These are phyloP conservation scores for Lachancea lanzarotensis DNA, from an alignment of 805 yeast species.

Conservation along the genomic window DNA sequence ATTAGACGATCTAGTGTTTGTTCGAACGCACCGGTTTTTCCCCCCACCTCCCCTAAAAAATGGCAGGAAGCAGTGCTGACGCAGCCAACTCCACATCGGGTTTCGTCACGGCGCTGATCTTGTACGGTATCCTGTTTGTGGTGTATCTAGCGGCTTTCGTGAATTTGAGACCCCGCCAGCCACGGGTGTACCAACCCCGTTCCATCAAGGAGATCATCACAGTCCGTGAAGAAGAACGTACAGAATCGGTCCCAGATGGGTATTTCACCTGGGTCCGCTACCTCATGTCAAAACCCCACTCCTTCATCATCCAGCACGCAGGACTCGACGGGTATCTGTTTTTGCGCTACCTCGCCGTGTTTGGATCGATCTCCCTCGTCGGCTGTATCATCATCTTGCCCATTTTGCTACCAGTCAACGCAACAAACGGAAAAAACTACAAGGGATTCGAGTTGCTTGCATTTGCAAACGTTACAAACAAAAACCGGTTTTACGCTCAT, in stretches of 20 bases:
- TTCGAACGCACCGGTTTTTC: too few species aligned
- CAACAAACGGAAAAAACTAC: conserved; percentile 52
- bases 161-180: conserved; percentile 54
- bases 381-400: conserved; percentile 59
- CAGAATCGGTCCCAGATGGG: conserved; percentile 61
- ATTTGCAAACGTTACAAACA: conserved; percentile 54
- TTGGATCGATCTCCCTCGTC: conserved; percentile 44
- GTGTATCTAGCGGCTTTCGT: conserved; percentile 57
- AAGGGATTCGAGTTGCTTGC: conserved; percentile 61
- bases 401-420: conserved; percentile 65
- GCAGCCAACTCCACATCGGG: conserved; percentile 58
- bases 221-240: conserved; percentile 42
- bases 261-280: conserved; percentile 52
- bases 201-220: conserved; percentile 37
- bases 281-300: conserved; percentile 48
- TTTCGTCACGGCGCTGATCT: conserved; percentile 64
- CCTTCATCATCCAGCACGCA: conserved; percentile 58
- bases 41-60: not conserved
- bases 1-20: too few species aligned
- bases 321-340: conserved; percentile 76
- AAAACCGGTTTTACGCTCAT: conserved; percentile 65
- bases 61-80: not conserved
- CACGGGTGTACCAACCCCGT: conserved; percentile 78
- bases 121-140: conserved; percentile 55
- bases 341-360: conserved; percentile 54